Evolutionary conservation across 495 filamentous ascomycete genomes (phyloP).

Genomic region (Haplographium delicatum): DNA sequence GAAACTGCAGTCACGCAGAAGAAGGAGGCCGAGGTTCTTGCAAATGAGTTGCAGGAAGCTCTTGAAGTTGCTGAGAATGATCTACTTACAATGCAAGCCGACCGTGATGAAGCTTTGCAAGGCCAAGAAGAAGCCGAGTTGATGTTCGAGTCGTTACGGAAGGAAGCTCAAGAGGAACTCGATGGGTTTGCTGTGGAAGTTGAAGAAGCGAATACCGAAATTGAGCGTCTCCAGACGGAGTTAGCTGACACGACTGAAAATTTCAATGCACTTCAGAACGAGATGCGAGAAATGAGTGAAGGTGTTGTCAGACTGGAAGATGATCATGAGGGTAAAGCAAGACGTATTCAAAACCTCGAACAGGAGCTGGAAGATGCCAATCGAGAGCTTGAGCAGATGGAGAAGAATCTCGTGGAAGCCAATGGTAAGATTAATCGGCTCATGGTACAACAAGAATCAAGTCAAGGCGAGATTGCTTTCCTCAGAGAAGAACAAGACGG

Average conservation of each 20-base stretch:
- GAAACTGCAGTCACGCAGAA: slow-evolving; percentile 56
- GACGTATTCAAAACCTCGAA: slow-evolving; percentile 64
- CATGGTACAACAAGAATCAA: slow-evolving; percentile 85
- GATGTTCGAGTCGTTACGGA: slow-evolving; percentile 71
- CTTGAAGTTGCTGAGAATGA: slow-evolving; percentile 73
- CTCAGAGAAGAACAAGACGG: slow-evolving; percentile 93
- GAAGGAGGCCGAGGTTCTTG: slow-evolving; percentile 53
- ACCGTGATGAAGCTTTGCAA: slow-evolving; percentile 80
- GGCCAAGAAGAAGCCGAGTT: slow-evolving; percentile 73
- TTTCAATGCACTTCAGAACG: slow-evolving; percentile 75
- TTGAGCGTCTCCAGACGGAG: slow-evolving; percentile 63
- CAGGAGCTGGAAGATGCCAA: slow-evolving; percentile 70
- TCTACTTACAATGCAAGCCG: slow-evolving; percentile 71
- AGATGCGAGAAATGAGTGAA: slow-evolving; percentile 88
- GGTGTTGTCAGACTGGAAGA: slow-evolving; percentile 81
- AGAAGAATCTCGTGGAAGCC: slow-evolving; percentile 68
- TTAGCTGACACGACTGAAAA: slow-evolving; percentile 71
- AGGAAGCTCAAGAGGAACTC: slow-evolving; percentile 79
- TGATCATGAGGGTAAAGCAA: slow-evolving; percentile 61
- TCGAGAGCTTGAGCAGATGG: slow-evolving; percentile 69
- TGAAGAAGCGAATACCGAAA: slow-evolving; percentile 66
- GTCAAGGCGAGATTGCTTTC: slow-evolving; percentile 91
- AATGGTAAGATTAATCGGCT: slow-evolving; percentile 81
- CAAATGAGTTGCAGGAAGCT: slow-evolving; percentile 64
- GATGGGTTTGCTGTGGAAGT: slow-evolving; percentile 75